Evolutionary conservation across 805 yeast species (phyloP), one percentile per base, ranked within the genome.

Genomic region (Saccharomycopsis malanga): DNA sequence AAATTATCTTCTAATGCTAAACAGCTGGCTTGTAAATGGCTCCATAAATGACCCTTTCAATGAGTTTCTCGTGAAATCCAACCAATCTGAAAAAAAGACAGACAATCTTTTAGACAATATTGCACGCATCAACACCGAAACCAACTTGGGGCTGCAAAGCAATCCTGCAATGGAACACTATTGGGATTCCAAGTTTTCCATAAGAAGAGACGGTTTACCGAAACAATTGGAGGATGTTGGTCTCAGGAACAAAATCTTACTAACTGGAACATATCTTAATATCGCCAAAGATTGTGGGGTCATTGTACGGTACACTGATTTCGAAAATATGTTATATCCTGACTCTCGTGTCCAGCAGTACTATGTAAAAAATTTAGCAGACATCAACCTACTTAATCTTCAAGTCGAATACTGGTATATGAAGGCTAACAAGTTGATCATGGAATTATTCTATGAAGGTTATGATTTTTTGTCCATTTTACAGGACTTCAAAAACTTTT

Each of bases 261-360:
- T 79, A 43, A 86, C 96, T 0, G 99, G 99, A 1, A 89, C 87
- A 62, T 81, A 81, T 56, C 66, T 88, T 47, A 85, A 87, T 57
- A 81, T 91, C 2, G 69, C 84, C 38, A 72, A 77, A 46, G 78
- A 73, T 48, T 79, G 85, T 57, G 83, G 81, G 0, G 64, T 76
- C 2, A 56, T 56, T 0, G 58, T 57, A 38, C 59, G 60, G 34
- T 35, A 66, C 49, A 63, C 64, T 49, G 60, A 69, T 59, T 52
- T 59, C 49, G 57, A 58, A 25, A 36, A 46, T 42, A n/a, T 24
- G 7, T 9, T 23, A 22, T 34, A 24, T 15, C 6, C 7, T 7
- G 34, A 20, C 1, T 24, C 34, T 9, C 22, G 15, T 12, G 20
- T 3, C 9, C 12, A 20, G 7, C 56, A 59, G 2, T 42, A 44